Conservation (phyloP, 129 eudicot species). For the Kitagawia praeruptora region DNA sequence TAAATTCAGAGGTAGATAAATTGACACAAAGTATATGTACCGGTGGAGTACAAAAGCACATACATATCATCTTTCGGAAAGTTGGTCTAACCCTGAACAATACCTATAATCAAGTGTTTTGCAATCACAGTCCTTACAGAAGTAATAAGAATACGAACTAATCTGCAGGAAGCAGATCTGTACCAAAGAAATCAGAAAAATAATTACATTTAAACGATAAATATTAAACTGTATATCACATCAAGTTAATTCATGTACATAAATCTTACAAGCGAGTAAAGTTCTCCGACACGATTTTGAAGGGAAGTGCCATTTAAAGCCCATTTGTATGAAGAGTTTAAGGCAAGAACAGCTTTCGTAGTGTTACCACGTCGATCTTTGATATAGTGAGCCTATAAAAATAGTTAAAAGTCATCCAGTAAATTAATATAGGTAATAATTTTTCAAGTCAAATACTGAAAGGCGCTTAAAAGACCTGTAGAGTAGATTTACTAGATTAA, state of each 20-base stretch:
- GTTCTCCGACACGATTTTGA: constrained; percentile 95
- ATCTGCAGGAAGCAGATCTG: constrained; percentile 84
- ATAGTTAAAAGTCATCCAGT: background rate
- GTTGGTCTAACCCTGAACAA: background rate
- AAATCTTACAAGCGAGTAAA: constrained; percentile 75
- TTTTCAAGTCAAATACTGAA: background rate
- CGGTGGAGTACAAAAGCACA: background rate
- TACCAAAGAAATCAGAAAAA: background rate
- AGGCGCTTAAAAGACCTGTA: background rate
- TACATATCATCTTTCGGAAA: background rate
- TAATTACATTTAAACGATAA: background rate
- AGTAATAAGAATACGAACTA: constrained; percentile 65
- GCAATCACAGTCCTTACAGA: constrained; percentile 94
- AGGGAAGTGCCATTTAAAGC: constrained; percentile 98
- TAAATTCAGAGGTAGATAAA: background rate
- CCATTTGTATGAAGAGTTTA: constrained; percentile 84
- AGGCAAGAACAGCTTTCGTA: constrained; percentile 73
- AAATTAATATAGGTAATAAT: background rate
- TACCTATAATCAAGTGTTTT: constrained; percentile 82
- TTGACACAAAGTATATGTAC: background rate
- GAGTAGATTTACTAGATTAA: background rate
- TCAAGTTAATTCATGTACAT: background rate
- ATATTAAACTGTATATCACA: background rate
- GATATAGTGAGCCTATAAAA: constrained; percentile 76
- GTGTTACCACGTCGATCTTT: constrained; percentile 78